Evolutionary conservation across 2,329 filamentous ascomycete genomes (phyloP).

Genomic region (Ophiostoma perfectum): DNA sequence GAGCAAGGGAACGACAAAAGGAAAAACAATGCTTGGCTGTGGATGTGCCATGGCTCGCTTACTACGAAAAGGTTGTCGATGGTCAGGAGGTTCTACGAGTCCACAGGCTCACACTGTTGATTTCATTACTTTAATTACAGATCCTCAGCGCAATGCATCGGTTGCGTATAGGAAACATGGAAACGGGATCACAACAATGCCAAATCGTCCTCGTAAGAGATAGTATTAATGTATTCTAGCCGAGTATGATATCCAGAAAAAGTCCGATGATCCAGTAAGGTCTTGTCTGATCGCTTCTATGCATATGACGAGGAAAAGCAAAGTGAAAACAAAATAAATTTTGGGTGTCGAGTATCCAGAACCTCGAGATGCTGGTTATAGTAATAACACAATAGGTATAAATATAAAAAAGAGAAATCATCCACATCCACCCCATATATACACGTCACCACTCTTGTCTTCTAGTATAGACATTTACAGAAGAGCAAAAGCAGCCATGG

Average conservation of each 20-base stretch:
- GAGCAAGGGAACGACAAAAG: not conserved
- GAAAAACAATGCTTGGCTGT: not conserved
- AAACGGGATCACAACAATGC: too few relatives aligned
- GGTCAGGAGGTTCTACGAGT: too few relatives aligned
- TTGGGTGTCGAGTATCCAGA: conserved; percentile 15
- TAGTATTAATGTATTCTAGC: too few relatives aligned
- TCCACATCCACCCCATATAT: not conserved
- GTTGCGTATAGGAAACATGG: too few relatives aligned
- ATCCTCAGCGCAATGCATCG: too few relatives aligned
- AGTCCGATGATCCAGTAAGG: not conserved
- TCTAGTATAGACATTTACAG: conserved; percentile 26
- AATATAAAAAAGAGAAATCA: conserved; percentile 5
- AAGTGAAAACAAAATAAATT: conserved; percentile 14
- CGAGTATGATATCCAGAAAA: too few relatives aligned
- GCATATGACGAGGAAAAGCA: conserved; percentile 10
- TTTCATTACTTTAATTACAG: too few relatives aligned
- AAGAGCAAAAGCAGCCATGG: conserved; percentile 29
- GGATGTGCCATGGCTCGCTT: too few relatives aligned
- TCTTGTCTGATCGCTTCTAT: not conserved
- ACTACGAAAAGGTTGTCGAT: too few relatives aligned
- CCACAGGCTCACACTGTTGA: too few relatives aligned
- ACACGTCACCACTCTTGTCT: not conserved
- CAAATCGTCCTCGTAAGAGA: too few relatives aligned
- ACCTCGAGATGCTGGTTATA: conserved; percentile 8
- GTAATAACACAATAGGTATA: conserved; percentile 6